A percentile compares a stretch with the other conserved stretches of the same genome.
Evolutionary conservation across 192 early-diverging fungal species (phyloP).

Genomic region (Thoreauomyces humboldtii): DNA sequence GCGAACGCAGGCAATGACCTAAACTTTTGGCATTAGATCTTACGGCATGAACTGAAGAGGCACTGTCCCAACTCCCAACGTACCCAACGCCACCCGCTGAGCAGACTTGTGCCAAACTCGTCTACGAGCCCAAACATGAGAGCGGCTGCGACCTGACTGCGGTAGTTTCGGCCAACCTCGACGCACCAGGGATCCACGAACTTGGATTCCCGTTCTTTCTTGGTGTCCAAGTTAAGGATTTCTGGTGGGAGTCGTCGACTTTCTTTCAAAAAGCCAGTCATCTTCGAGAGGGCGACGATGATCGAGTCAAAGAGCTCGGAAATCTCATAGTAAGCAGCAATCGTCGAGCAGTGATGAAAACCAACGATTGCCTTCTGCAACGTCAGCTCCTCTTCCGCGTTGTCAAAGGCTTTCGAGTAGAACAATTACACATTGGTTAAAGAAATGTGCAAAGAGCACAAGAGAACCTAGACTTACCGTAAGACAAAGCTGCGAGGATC

Average conservation of each 20-base stretch:
- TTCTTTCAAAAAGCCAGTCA: conserved; percentile 66
- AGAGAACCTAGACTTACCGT: too few species aligned
- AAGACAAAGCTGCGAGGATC: conserved; percentile 73
- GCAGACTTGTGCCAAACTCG: conserved; percentile 68
- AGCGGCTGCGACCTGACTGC: conserved; percentile 86
- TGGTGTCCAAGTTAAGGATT: background rate
- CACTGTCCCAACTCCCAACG: too few species aligned
- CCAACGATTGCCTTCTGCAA: conserved; percentile 80
- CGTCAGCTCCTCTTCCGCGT: conserved; percentile 71
- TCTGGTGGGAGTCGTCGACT: conserved; percentile 22
- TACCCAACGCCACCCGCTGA: conserved; percentile 70
- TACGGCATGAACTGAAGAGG: too few species aligned
- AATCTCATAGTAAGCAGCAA: conserved; percentile 72
- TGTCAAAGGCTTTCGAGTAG: conserved; percentile 67
- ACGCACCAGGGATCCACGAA: conserved; percentile 58
- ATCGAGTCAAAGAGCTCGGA: conserved; percentile 79
- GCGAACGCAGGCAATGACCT: conserved; percentile 67
- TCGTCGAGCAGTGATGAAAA: conserved; percentile 68
- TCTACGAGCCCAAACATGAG: conserved; percentile 76
- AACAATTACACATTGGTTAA: conserved; percentile 22
- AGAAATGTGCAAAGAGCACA: too few species aligned
- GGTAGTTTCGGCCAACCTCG: conserved; percentile 85
- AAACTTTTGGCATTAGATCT: background rate
- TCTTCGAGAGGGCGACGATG: conserved; percentile 65
- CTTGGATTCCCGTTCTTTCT: background rate